A percentile compares a stretch with the other conserved stretches of the same genome.
Evolutionary conservation across 495 filamentous ascomycete species (phyloP).

Genomic region (Opeltia flavorubescens): DNA sequence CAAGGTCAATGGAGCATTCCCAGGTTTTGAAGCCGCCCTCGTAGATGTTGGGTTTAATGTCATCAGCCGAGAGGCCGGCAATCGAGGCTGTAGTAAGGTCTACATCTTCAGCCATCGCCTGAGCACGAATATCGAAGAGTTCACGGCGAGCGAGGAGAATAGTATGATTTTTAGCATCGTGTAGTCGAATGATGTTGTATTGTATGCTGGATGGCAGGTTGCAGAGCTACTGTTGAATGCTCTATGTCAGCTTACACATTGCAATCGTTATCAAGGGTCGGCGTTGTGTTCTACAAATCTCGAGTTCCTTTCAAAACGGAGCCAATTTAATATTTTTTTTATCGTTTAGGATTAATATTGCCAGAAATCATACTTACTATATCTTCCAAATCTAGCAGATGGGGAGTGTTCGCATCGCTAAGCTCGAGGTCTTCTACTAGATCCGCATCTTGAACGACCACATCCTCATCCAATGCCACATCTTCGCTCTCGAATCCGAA

Average conservation of each 20-base stretch:
- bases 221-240: constrained; percentile 34
- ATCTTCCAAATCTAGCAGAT: constrained; percentile 29
- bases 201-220: constrained; percentile 66
- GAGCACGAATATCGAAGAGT: constrained; percentile 83
- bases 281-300: constrained; percentile 28
- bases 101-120: constrained; percentile 81
- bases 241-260: neutral
- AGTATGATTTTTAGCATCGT: constrained; percentile 28
- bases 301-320: neutral
- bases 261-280: constrained; percentile 29
- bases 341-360: neutral
- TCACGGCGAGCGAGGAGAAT: constrained; percentile 66
- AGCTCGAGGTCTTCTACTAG: too few relatives aligned
- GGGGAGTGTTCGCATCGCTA: too few relatives aligned
- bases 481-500: constrained; percentile 79
- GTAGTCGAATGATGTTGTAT: constrained; percentile 48
- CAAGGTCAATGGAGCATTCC: constrained; percentile 88
- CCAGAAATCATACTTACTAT: constrained; percentile 27
- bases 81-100: constrained; percentile 18
- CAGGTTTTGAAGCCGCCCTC: constrained; percentile 99
- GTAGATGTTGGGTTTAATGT: constrained; percentile 82
- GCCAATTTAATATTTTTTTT: neutral
- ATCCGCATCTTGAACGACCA: neutral
- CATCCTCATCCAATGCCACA: constrained; percentile 49
- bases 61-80: constrained; percentile 27